phyloP scores from a whole-genome alignment of 805 yeast genomes.

The Metschnikowia koreensis region DNA sequence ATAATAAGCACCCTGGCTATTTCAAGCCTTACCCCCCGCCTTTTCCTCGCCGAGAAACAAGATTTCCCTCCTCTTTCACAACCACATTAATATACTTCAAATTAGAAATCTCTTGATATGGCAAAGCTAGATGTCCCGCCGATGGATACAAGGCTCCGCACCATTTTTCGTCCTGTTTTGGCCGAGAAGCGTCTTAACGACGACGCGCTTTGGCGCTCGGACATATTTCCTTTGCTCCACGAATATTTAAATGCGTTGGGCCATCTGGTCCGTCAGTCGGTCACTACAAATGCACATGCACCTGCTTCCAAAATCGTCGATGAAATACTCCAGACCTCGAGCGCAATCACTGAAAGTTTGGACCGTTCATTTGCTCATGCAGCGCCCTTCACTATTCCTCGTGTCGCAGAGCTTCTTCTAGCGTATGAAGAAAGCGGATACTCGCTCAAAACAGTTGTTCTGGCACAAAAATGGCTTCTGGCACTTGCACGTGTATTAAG shows the following conservation, averaged over 20 bases:
- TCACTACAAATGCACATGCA: conserved; percentile 9
- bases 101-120: conserved; percentile 1
- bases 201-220: conserved; percentile 15
- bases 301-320: conserved; percentile 5
- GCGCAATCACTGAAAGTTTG: conserved; percentile 17
- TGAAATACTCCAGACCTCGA: conserved; percentile 6
- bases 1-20: neutral
- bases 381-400: conserved; percentile 19
- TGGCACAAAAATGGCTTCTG: conserved; percentile 16
- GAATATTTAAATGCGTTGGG: conserved; percentile 6
- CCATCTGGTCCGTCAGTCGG: conserved; percentile 5
- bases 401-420: conserved; percentile 18
- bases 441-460: conserved; percentile 11
- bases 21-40: neutral
- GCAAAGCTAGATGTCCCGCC: conserved; percentile 13
- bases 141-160: conserved; percentile 9
- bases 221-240: conserved; percentile 11
- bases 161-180: conserved; percentile 11
- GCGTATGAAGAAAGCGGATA: conserved; percentile 16
- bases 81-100: neutral
- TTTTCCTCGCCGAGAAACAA: neutral
- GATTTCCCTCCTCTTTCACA: neutral
- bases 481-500: conserved; percentile 15
- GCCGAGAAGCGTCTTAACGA: conserved; percentile 9
- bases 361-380: conserved; percentile 26